Percentiles rank a stretch among this genome's conserved stretches.
phyloP scores from a whole-genome alignment of 2,329 filamentous ascomycete species.

The Juglanconis oblonga region DNA sequence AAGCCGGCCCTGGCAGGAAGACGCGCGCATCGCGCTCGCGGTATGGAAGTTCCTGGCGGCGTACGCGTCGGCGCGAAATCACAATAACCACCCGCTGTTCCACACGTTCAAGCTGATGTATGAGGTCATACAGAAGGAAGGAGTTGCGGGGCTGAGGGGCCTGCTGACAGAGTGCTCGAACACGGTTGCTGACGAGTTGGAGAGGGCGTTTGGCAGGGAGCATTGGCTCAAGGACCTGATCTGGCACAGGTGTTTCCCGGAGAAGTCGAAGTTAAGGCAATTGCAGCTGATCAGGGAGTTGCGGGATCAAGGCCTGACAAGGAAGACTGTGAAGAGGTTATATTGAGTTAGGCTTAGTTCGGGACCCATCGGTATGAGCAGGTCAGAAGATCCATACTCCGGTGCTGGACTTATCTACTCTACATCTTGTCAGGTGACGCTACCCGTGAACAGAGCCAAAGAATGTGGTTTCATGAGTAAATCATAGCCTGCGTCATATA shows the following conservation, averaged over 20 bases:
- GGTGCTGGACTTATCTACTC: too few species aligned
- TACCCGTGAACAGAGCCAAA: too few species aligned
- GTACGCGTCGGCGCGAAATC: constrained; percentile 2
- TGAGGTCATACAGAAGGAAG: constrained; percentile 15
- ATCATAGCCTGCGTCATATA: too few species aligned
- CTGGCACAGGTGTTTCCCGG: constrained; percentile 12
- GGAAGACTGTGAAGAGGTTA: constrained; percentile 10
- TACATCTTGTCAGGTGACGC: too few species aligned
- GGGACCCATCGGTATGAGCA: too few species aligned
- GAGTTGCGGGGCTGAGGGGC: constrained; percentile 3
- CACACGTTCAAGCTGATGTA: constrained; percentile 15
- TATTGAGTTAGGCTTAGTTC: background rate
- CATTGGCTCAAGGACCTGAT: constrained; percentile 14
- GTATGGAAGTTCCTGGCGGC: constrained; percentile 15
- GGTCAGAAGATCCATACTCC: too few species aligned
- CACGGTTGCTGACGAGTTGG: constrained; percentile 12
- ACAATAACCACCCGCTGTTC: constrained; percentile 15
- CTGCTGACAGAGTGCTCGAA: constrained; percentile 10
- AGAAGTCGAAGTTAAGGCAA: constrained; percentile 15
- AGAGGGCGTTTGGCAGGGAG: constrained; percentile 9
- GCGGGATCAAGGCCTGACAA: constrained; percentile 8
- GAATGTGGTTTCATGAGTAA: too few species aligned
- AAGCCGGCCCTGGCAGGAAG: constrained; percentile 12
- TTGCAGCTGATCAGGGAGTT: constrained; percentile 9
- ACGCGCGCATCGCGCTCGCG: constrained; percentile 10